These are phyloP conservation scores for Chaetomiaceae sp. DNA, from an alignment of 2,329 filamentous ascomycete genomes.

Conservation along the genomic window DNA sequence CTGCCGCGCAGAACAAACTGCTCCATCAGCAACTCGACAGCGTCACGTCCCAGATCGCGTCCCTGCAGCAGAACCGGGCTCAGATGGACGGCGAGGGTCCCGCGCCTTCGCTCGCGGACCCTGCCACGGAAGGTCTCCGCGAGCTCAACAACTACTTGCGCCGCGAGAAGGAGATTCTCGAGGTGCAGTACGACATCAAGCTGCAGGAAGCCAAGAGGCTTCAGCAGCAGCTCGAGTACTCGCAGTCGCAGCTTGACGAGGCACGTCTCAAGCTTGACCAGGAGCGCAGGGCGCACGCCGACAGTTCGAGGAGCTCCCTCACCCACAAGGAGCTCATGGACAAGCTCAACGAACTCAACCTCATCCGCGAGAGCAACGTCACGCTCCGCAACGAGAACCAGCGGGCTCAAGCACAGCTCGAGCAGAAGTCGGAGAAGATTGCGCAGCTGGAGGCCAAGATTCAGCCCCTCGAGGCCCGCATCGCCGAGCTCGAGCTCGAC, in stretches of 20 bases:
- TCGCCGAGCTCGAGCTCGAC: conserved; percentile 78
- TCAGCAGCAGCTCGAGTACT: conserved; percentile 84
- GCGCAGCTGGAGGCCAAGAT: conserved; percentile 71
- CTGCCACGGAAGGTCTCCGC: conserved; percentile 70
- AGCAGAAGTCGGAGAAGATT: conserved; percentile 69
- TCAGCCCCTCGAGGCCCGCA: conserved; percentile 74
- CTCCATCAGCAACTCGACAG: conserved; percentile 85
- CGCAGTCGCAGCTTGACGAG: conserved; percentile 84
- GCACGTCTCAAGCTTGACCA: conserved; percentile 84
- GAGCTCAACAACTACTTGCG: conserved; percentile 89
- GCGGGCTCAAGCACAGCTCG: conserved; percentile 70
- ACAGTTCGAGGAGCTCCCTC: conserved; percentile 67
- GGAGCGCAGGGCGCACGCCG: conserved; percentile 72
- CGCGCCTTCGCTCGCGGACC: conserved; percentile 48
- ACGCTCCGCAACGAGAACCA: conserved; percentile 84
- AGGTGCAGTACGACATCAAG: conserved; percentile 91
- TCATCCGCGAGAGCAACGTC: conserved; percentile 91
- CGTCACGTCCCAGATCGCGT: conserved; percentile 72
- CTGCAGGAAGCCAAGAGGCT: conserved; percentile 82
- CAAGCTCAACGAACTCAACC: conserved; percentile 90
- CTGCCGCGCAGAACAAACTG: conserved; percentile 83
- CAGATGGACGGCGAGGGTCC: conserved; percentile 47
- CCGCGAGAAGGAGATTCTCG: conserved; percentile 94
- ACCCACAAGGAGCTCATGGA: conserved; percentile 89
- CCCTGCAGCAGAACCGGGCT: conserved; percentile 71